Evolutionary conservation across 2,329 filamentous ascomycete genomes (phyloP).

Genomic region (Paecilomyces sp.): DNA sequence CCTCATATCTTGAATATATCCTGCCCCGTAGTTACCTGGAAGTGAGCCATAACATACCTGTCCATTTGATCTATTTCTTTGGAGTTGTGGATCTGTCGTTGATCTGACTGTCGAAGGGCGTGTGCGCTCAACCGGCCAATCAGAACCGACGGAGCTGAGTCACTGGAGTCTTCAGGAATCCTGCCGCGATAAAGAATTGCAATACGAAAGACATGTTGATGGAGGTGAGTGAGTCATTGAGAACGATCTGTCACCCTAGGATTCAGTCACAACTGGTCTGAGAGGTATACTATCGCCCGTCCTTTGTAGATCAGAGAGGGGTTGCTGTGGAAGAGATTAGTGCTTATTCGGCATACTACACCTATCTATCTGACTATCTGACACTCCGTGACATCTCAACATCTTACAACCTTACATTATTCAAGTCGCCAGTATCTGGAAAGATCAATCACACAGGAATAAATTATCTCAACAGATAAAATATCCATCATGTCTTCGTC

Average conservation of each 20-base stretch:
- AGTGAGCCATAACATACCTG: too few relatives aligned
- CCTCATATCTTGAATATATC: neutral
- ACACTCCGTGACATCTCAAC: neutral
- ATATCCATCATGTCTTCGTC: neutral
- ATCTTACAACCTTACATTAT: neutral
- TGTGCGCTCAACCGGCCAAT: neutral
- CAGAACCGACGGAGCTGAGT: neutral
- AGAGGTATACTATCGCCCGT: too few relatives aligned
- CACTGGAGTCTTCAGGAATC: neutral
- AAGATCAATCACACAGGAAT: neutral
- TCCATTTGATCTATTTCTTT: too few relatives aligned
- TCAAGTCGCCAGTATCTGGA: neutral
- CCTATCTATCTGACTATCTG: too few relatives aligned
- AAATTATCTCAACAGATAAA: neutral
- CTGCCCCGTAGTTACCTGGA: neutral
- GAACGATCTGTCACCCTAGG: too few relatives aligned
- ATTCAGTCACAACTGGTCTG: too few relatives aligned
- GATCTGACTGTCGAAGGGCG: neutral
- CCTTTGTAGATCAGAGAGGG: too few relatives aligned
- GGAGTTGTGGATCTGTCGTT: neutral
- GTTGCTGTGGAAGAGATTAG: too few relatives aligned
- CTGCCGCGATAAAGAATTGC: neutral
- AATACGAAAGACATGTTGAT: neutral
- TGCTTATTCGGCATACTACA: too few relatives aligned
- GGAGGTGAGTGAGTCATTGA: neutral